Evolutionary conservation across 345 rosid species (phyloP), one percentile per base, ranked within the genome.

Genomic region (Hibiscus mutabilis): DNA sequence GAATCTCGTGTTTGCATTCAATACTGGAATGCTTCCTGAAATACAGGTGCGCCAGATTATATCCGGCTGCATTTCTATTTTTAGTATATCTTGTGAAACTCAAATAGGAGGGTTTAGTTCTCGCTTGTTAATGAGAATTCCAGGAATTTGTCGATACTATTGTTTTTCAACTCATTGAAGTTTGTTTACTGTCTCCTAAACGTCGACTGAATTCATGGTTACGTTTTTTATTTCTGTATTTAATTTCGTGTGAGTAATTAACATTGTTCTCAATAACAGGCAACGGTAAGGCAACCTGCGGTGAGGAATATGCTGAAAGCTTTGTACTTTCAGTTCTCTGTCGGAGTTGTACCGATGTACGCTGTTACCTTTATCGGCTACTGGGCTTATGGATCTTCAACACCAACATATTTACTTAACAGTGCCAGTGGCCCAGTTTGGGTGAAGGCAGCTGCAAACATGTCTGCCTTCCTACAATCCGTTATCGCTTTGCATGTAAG

Each of bases 1-100:
- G 22, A 95, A 73, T 81, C 88, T 95, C 0, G 90, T 92, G 61
- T 95, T 95, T 62, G 97, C 97, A 60, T 95, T 84, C 74, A 95
- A 95, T 76, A 92, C 99, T 2, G 99, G 99, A 66, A 95, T 95
- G 99, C 95, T 92, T 75, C 99, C 97, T 65, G 99, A 94, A 74
- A 91, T 94, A 58, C 86, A 83, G 78, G 85, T 82, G 7, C 2
- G 57, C 57, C 11, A 6, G 57, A 52, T n/a, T n/a, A 52, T 52
- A 52, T 52, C 55, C 18, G 18, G 52, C 14, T 47, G 49, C 4
- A 44, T 10, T 44, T 44, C 49, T 11, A 44, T 44, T 16, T 44
- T 35, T 35, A 35, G 42, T 8, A 35, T 35, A 35, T 35, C 0
- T 35, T 35, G 40, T 35, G 40, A 35, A 35, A 35, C 40, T 40